Conservation (phyloP, 805 yeast genomes). For the Teunomyces lycoperdinae region DNA sequence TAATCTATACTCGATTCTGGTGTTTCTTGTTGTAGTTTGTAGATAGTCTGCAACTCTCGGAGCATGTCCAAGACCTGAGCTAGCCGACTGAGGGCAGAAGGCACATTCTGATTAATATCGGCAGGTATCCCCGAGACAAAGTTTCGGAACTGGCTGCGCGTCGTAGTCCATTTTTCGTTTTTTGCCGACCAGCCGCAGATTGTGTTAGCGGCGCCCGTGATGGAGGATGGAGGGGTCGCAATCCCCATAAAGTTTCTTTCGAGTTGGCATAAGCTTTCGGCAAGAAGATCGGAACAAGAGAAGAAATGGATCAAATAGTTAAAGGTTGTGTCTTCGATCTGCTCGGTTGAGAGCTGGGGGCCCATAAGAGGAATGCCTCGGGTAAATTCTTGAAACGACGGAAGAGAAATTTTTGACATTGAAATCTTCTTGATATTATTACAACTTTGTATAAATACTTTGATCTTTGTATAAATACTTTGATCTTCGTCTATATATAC, state of each 20-base stretch:
- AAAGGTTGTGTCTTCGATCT: not conserved
- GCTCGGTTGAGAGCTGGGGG: not conserved
- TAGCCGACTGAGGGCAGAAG: conserved; percentile 1
- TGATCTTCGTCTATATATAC: too few relatives aligned
- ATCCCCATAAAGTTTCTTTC: not conserved
- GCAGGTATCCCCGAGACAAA: not conserved
- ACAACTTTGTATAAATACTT: too few relatives aligned
- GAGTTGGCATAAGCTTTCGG: conserved; percentile 1
- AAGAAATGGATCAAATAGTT: not conserved
- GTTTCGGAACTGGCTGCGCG: not conserved
- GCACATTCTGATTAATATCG: not conserved
- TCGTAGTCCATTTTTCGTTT: not conserved
- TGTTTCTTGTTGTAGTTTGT: not conserved
- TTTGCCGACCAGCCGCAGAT: not conserved
- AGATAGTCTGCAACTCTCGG: not conserved
- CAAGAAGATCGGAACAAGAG: not conserved
- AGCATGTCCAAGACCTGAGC: conserved; percentile 2
- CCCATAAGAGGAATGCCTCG: not conserved
- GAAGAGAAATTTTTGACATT: conserved; percentile 2
- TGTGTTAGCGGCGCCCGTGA: not conserved
- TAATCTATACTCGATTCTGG: not conserved
- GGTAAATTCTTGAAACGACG: conserved; percentile 4
- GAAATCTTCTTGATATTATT: too few relatives aligned
- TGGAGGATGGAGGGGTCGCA: not conserved
- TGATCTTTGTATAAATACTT: too few relatives aligned